Evolutionary conservation across 1,284 basidiomycete species (phyloP), one percentile per base, ranked within the genome.

Genomic region (Coriolopsis trogii): DNA sequence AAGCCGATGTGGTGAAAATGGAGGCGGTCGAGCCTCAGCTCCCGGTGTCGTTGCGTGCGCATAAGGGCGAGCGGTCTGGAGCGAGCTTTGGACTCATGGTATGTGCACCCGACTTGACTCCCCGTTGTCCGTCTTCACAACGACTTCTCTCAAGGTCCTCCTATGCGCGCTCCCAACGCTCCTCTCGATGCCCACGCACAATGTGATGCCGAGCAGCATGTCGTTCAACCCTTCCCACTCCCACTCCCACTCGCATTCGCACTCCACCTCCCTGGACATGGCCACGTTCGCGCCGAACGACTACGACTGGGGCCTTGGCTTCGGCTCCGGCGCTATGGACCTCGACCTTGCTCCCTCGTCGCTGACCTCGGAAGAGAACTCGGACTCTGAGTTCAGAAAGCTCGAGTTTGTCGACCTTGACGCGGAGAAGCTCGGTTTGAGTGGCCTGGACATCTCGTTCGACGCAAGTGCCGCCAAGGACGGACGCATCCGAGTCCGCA

Each of bases 61-160:
- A 78, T 68, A 77, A 66, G 60, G 63, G 65, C 53, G 66, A 68
- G 51, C 68, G 79, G 67, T 80, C 81, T 36, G 78, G 81, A 53
- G 83, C 87, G 47, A 81, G 80, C 63, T 70, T 89, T 46, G 82
- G 85, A 59, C 74, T 87, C 62, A 87, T 89, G 84, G 87, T 89
- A 70, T 38, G 37, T 46, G 39, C n/a, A n/a, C 7, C 25, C 25
- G 24, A n/a, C 13, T 31, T 29, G 26, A 18, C 40, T 29, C 33
- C n/a, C 20, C 34, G 18, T 20, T 12, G 6, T 36, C 31, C 38
- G 18, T 25, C 39, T 20, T 51, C 37, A 55, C 34, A 28, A 36
- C 16, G 30, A 6, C 20, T 33, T 39, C 3, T 31, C 23, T 21
- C 26, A 24, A 62, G 62, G 62, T 63, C 46, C 54, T 64, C 23